Base-by-base conservation (phyloP, 2,329 filamentous ascomycete species). In the Sordariomycetes sp. region DNA sequence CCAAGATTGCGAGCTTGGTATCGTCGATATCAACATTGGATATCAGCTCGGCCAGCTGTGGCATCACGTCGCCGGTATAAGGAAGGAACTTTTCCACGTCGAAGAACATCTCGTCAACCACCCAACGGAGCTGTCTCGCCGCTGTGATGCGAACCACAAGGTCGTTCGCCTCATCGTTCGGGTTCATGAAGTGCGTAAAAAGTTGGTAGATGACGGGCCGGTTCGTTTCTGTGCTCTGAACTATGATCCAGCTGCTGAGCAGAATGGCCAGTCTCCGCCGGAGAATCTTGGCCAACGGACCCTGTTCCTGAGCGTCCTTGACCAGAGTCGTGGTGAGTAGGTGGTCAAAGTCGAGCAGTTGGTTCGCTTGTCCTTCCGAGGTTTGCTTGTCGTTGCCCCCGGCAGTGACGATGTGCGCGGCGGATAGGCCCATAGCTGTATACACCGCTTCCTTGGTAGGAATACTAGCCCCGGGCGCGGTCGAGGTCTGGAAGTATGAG, bases 391-490 rank as follows among this genome's bases (percentile, higher is more conserved):
- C 28, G 28, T 32, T 32, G 28, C 28, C 28, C 8, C 28, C 28
- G 25, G 51, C 35, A n/a, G 56, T 63, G 59, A 85, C 78, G 17
- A 97, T 74, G 45, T 91, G 84, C 1, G 89, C 79, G 1, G 91
- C 89, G 0, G 94, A 84, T 55, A 96, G 77, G 2, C 92, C 91
- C 72, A 99, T 86, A 12, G 92, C 90, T 5, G 89, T 95, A 66
- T 99, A 99, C 1, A 97, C 84, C 0, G 92, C 92, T 67, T 99
- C 94, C 67, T 96, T 97, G 59, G 88, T 83, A 17, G 94, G 78
- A 13, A 97, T 80, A 61, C 94, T 84, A 12, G 74, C 68, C 35
- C 77, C 66, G 6, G 60, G 77, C 73, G 82, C 81, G 59, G 89
- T 85, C 57, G 90, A 87, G 8, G 82, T 84, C 62, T 86, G 79